Base-by-base conservation (phyloP, 495 filamentous ascomycete genomes). In the Hypomontagnella submonticulosa region DNA sequence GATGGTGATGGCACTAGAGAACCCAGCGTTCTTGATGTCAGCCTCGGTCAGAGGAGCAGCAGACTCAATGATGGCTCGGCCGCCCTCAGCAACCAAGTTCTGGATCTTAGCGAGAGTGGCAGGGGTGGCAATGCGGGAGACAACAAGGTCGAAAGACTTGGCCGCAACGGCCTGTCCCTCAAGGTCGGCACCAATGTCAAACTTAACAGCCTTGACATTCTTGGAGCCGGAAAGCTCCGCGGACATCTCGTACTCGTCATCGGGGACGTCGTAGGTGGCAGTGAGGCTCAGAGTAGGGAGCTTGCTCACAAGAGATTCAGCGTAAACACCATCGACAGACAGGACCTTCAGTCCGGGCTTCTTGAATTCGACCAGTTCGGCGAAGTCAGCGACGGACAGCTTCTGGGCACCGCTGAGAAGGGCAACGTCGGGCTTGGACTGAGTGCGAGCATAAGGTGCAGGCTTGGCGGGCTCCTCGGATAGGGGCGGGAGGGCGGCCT, bases 401-500 rank as follows among this genome's bases (percentile, higher is more conserved):
- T 36, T 36, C 13, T 51, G 48, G 10, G 32, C 11, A 18, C 48
- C 48, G 48, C 40, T 55, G 8, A 64, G 36, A 33, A 52, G 56
- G 46, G 56, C 56, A 38, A 69, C 56, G 43, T 73, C 71, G 8
- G 16, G 57, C 32, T 61, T 54, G 50, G 44, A 70, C 67, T 20
- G 57, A 52, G 52, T 27, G 37, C 12, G 57, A 51, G 23, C 23
- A 27, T 27, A 27, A 3, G 23, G 23, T 27, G 23, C 23, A 27
- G 23, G 23, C 23, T 27, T 27, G 15, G 47, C 41, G 27, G 30
- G 48, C 12, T 27, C 30, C 36, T 52, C 49, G 0, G 55, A 43
- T 40, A 61, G 59, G 49, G 75, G 74, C 15, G 73, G 71, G 7
- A 73, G 63, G 10, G 76, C 71, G 18, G 76, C 74, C 58, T 78